These are phyloP conservation scores for Phytophthora ohioensis DNA, from an alignment of 352 stramenopile genomes.

Conservation along the genomic window DNA sequence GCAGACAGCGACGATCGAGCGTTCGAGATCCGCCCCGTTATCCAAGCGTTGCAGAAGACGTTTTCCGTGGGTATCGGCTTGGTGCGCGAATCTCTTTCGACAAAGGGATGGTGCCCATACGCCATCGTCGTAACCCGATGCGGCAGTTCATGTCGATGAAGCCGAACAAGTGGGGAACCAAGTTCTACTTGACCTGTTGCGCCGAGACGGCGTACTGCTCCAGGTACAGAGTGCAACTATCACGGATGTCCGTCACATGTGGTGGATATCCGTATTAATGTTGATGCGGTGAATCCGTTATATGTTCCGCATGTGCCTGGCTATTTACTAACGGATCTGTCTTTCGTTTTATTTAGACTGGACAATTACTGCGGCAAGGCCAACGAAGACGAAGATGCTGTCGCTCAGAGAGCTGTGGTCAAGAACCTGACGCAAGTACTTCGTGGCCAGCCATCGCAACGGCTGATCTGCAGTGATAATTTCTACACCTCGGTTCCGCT, in stretches of 20 bases:
- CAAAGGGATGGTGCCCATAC: conserved; percentile 6
- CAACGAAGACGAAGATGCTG: background rate
- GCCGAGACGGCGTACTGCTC: no score
- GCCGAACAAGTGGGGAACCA: conserved; percentile 5
- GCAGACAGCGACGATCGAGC: background rate
- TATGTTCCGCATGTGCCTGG: no score
- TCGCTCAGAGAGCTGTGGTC: background rate
- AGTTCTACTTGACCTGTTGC: no score
- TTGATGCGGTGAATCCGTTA: no score
- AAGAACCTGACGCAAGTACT: background rate
- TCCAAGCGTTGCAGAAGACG: background rate
- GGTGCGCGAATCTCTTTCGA: background rate
- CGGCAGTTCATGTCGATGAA: conserved; percentile 11
- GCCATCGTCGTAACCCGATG: background rate
- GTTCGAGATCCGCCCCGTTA: background rate
- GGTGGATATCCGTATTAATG: no score
- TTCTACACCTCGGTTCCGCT: conserved; percentile 1
- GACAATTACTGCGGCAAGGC: background rate
- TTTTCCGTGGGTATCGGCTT: background rate
- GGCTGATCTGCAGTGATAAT: background rate
- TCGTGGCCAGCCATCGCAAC: background rate
- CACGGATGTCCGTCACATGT: no score
- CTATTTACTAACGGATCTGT: no score
- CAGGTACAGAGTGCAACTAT: no score
- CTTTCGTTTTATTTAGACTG: background rate